phyloP scores from a whole-genome alignment of 129 eudicot species.

The Sambucus nigra region DNA sequence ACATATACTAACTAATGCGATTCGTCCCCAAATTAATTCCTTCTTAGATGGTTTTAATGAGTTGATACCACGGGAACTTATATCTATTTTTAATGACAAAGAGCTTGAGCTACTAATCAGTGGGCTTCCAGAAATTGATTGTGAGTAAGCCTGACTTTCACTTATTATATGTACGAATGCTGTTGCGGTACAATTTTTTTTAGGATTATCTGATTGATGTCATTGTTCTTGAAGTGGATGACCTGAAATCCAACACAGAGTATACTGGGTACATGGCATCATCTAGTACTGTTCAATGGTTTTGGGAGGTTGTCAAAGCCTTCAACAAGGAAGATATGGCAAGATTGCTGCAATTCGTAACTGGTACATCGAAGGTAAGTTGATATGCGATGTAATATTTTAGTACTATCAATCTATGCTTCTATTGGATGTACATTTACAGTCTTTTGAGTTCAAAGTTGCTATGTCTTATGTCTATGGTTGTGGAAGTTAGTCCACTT shows the following conservation, averaged over 20 bases:
- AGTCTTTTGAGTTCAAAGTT: no score
- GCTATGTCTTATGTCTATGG: no score
- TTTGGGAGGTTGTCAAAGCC: slow-evolving; percentile 90
- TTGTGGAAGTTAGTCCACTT: no score
- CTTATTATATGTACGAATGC: not conserved
- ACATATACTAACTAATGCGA: slow-evolving; percentile 92
- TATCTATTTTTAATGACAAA: slow-evolving; percentile 89
- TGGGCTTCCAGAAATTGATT: slow-evolving; percentile 96
- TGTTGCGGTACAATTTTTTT: not conserved
- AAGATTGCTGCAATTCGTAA: slow-evolving; percentile 88
- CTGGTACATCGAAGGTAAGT: slow-evolving; percentile 95
- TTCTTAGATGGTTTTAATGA: slow-evolving; percentile 90
- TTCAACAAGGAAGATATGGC: slow-evolving; percentile 95
- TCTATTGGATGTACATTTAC: no score
- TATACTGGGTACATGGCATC: slow-evolving; percentile 84
- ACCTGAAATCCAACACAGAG: slow-evolving; percentile 87
- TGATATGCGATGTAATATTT: not conserved
- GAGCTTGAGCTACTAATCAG: slow-evolving; percentile 96
- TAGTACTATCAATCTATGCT: no score
- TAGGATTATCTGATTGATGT: slow-evolving; percentile 3
- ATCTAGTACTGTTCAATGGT: slow-evolving; percentile 75
- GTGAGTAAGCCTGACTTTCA: slow-evolving; percentile 36
- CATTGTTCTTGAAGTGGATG: slow-evolving; percentile 62
- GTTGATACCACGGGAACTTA: slow-evolving; percentile 76
- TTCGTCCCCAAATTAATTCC: slow-evolving; percentile 90